phyloP scores from a whole-genome alignment of 2,329 filamentous ascomycete species.

The Lachnellula occidentalis region DNA sequence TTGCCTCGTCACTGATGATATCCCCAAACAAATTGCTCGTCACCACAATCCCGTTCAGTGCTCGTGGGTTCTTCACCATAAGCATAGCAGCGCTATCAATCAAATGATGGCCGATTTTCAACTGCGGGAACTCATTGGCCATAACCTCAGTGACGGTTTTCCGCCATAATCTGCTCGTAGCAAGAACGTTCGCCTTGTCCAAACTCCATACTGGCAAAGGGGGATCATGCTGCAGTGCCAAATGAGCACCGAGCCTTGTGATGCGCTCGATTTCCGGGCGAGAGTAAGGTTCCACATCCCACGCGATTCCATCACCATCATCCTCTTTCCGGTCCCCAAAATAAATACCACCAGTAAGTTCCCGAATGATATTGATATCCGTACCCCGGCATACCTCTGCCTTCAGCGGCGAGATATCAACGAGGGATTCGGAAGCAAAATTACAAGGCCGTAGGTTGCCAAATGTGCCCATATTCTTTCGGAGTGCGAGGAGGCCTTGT shows the following conservation, averaged over 20 bases:
- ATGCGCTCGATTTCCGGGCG: constrained; percentile 83
- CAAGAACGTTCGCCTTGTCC: constrained; percentile 96
- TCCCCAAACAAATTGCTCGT: constrained; percentile 95
- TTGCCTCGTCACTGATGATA: constrained; percentile 93
- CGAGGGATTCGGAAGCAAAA: constrained; percentile 82
- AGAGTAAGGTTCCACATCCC: constrained; percentile 84
- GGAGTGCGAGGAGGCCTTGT: constrained; percentile 83
- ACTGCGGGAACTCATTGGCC: constrained; percentile 79
- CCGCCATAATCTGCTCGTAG: constrained; percentile 83
- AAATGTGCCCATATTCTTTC: constrained; percentile 90
- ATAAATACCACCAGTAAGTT: constrained; percentile 90
- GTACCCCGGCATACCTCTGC: constrained; percentile 77
- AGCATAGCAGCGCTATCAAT: constrained; percentile 98
- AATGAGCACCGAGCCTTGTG: constrained; percentile 71
- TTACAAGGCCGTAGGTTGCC: constrained; percentile 95
- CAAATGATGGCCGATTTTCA: constrained; percentile 80
- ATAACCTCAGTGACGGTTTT: constrained; percentile 82
- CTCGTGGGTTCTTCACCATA: constrained; percentile 88
- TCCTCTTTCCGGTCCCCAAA: constrained; percentile 84
- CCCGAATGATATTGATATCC: constrained; percentile 88
- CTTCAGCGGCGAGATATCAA: constrained; percentile 83
- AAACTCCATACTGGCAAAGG: constrained; percentile 77
- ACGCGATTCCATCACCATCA: constrained; percentile 67
- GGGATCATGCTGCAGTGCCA: constrained; percentile 72
- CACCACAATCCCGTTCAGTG: constrained; percentile 84